Conservation (phyloP, 139 green algal genomes). For the Ettlia oleoabundans region DNA sequence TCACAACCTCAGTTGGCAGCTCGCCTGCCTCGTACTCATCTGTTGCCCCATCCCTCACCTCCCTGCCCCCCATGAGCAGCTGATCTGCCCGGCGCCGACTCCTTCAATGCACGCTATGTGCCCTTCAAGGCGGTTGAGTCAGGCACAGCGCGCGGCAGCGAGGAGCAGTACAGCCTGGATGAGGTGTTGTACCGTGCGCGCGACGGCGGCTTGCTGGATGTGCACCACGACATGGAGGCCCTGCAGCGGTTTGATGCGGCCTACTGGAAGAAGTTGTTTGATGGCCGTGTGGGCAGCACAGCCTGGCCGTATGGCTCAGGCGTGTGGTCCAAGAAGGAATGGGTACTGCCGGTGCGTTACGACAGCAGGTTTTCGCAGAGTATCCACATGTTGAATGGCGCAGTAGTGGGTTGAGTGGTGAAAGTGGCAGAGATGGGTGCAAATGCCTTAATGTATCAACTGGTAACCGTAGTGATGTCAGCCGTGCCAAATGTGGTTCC, state of each 20-base stretch:
- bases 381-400: background rate
- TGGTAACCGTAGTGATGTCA: too few species aligned
- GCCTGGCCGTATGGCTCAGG: constrained; percentile 96
- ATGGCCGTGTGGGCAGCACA: constrained; percentile 90
- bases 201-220: constrained; percentile 93
- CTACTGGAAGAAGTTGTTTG: constrained; percentile 97
- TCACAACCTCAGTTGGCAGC: too few species aligned
- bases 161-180: constrained; percentile 94
- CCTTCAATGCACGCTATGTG: constrained; percentile 93
- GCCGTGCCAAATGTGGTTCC: too few species aligned
- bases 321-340: constrained; percentile 99
- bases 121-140: constrained; percentile 83
- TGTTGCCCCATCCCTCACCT: background rate
- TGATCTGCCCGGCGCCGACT: constrained; percentile 8
- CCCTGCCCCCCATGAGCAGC: too few species aligned
- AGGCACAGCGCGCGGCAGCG: background rate
- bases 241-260: constrained; percentile 86
- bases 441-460: too few species aligned
- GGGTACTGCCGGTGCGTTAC: constrained; percentile 90
- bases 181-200: constrained; percentile 90
- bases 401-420: background rate
- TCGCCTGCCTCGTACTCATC: background rate
- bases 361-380: too few species aligned
- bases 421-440: too few species aligned
- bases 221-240: constrained; percentile 95